These are phyloP conservation scores for Peronospora tabacina DNA, from an alignment of 352 stramenopile genomes.

Conservation along the genomic window DNA sequence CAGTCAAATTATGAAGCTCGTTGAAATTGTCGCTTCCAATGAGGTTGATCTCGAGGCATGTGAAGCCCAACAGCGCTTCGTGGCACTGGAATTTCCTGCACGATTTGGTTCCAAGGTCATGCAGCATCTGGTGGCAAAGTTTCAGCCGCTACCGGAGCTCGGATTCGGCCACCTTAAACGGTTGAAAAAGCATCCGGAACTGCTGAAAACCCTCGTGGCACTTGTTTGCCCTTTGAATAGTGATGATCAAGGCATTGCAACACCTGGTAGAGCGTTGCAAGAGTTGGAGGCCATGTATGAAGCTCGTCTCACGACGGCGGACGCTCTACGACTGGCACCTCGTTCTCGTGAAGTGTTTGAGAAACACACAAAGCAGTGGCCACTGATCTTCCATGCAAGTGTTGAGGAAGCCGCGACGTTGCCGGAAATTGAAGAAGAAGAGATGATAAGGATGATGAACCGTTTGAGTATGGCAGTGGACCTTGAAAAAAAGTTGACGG, in stretches of 20 bases:
- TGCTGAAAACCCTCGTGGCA: constrained; percentile 38
- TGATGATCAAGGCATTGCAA: constrained; percentile 5
- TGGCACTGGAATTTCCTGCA: constrained; percentile 61
- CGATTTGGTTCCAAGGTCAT: constrained; percentile 58
- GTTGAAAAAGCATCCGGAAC: constrained; percentile 58
- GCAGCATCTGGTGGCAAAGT: constrained; percentile 42
- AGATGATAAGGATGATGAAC: constrained; percentile 28
- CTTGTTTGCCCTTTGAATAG: constrained; percentile 36
- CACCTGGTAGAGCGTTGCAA: constrained; percentile 18
- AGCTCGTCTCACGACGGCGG: constrained; percentile 34
- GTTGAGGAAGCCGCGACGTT: constrained; percentile 39
- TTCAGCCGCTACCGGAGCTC: constrained; percentile 47
- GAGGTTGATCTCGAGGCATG: constrained; percentile 14
- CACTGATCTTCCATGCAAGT: constrained; percentile 74
- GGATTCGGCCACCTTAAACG: constrained; percentile 78
- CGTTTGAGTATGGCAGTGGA: constrained; percentile 23
- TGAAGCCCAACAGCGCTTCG: constrained; percentile 59
- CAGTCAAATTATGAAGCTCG: constrained; percentile 21
- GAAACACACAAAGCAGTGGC: constrained; percentile 52
- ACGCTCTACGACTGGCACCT: constrained; percentile 48
- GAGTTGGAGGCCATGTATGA: constrained; percentile 35
- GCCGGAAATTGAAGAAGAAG: constrained; percentile 32
- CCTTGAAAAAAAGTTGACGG: constrained; percentile 14
- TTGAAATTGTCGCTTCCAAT: constrained; percentile 37
- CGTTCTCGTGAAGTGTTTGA: constrained; percentile 55